Base-by-base conservation (phyloP, 306 rosid genomes). In the Oxytropis ochrocephala region DNA sequence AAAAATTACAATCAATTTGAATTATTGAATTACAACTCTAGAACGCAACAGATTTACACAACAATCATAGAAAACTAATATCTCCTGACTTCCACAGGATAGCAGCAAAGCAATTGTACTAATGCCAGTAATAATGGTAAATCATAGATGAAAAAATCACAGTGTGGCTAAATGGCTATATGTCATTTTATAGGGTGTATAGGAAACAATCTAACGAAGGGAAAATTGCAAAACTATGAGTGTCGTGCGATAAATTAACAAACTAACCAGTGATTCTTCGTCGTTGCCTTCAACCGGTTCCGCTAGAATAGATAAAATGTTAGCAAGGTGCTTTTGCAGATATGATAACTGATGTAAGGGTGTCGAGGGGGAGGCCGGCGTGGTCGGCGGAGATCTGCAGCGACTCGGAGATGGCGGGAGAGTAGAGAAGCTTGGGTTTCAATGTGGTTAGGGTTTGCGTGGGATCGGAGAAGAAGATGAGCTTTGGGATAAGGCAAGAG, bases 271-370 rank as follows among this genome's bases (percentile, higher is more conserved):
- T 69, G 91, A 82, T 65, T 92, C 95, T 69, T 87, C 91, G 8
- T 81, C 92, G 72, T 89, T 91, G 59, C 85, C 96, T 67, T 87
- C 95, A 52, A 82, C 88, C 3, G 91, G 89, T 75, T 92, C 98
- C 9, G 89, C 89, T 78, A 89, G 78, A 62, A 92, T 91, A 59
- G 96, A 86, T 64, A 92, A 64, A 71, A 92, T 81, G 81, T 86
- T 92, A 52, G 77, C 87, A 81, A 92, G 47, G 77, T 92, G 98
- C 79, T 92, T 92, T 79, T 87, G 92, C 55, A 92, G 82, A 83
- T 92, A 92, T 4, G 93, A 92, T 47, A 92, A 80, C 70, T 90
- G 96, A 80, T 92, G 96, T 14, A 91, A 90, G 87, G 52, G 96
- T 82, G 48, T 85, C 90, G 46, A 93, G 91, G 56, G 90, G 84